These are phyloP conservation scores for Debaryomyces castellii DNA, from an alignment of 805 yeast species.

Conservation along the genomic window DNA sequence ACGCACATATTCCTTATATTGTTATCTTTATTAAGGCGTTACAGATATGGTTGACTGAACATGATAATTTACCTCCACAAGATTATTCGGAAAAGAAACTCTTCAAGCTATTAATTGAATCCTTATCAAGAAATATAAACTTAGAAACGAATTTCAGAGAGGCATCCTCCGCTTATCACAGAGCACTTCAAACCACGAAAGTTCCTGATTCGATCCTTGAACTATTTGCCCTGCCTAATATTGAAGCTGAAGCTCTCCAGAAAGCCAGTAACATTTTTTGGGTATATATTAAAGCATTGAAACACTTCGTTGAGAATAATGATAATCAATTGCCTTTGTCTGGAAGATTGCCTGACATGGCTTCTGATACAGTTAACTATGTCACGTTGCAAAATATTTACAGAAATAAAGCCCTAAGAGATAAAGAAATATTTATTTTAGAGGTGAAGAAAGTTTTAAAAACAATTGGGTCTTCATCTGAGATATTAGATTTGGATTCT, in stretches of 20 bases:
- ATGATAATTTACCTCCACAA: slow-evolving; percentile 30
- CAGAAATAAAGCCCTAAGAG: slow-evolving; percentile 50
- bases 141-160: slow-evolving; percentile 49
- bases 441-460: slow-evolving; percentile 27
- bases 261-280: slow-evolving; percentile 49
- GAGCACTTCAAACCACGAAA: slow-evolving; percentile 37
- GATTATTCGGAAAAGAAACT: slow-evolving; percentile 40
- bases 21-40: slow-evolving; percentile 59
- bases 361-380: slow-evolving; percentile 66
- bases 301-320: slow-evolving; percentile 41
- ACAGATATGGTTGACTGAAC: slow-evolving; percentile 37
- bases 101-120: slow-evolving; percentile 36
- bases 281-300: slow-evolving; percentile 57
- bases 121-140: slow-evolving; percentile 46
- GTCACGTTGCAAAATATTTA: slow-evolving; percentile 59
- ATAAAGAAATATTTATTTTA: slow-evolving; percentile 40
- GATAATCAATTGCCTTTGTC: slow-evolving; percentile 59
- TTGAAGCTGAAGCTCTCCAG: slow-evolving; percentile 13
- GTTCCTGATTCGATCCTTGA: slow-evolving; percentile 28
- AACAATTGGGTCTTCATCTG: slow-evolving; percentile 23
- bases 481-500: slow-evolving; percentile 32
- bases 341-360: slow-evolving; percentile 87
- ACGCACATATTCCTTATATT: slow-evolving; percentile 70
- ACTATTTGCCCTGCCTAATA: slow-evolving; percentile 21
- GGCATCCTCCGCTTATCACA: slow-evolving; percentile 33